Conservation (phyloP, 129 eudicot genomes). For the Sambucus nigra region DNA sequence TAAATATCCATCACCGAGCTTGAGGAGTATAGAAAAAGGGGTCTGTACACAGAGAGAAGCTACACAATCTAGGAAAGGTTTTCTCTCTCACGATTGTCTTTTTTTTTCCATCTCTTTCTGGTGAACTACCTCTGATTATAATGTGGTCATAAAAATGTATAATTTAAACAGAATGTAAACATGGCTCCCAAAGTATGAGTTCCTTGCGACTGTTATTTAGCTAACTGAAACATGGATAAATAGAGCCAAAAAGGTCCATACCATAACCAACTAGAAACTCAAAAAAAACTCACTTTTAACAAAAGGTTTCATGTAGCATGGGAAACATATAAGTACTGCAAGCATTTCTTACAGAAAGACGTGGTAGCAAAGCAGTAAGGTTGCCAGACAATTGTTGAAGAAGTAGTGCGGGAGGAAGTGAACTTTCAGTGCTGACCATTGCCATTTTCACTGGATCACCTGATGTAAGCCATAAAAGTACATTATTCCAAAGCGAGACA, state of each 20-base stretch:
- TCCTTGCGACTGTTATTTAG: neutral
- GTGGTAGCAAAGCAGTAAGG: conserved; percentile 61
- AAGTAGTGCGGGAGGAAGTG: conserved; percentile 29
- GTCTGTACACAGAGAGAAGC: no score
- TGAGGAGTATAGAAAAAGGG: no score
- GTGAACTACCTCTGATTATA: no score
- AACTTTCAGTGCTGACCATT: conserved; percentile 31
- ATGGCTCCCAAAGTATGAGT: neutral
- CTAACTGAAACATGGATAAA: neutral
- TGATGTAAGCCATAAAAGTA: conserved; percentile 16
- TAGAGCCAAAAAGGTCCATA: neutral
- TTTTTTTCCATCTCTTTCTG: no score
- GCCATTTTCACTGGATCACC: conserved; percentile 96
- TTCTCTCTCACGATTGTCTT: no score
- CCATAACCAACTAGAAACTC: neutral
- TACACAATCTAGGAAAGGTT: no score
- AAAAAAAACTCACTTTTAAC: conserved; percentile 1
- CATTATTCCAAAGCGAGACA: neutral
- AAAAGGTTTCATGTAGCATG: conserved; percentile 1
- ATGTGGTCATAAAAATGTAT: no score
- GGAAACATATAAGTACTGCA: conserved; percentile 1
- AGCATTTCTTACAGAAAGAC: conserved; percentile 51
- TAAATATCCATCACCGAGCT: no score
- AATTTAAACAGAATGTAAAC: neutral
- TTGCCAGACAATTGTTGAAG: conserved; percentile 47